Base-by-base conservation (phyloP, 2,329 filamentous ascomycete genomes). In the Macroventuria anomochaeta region DNA sequence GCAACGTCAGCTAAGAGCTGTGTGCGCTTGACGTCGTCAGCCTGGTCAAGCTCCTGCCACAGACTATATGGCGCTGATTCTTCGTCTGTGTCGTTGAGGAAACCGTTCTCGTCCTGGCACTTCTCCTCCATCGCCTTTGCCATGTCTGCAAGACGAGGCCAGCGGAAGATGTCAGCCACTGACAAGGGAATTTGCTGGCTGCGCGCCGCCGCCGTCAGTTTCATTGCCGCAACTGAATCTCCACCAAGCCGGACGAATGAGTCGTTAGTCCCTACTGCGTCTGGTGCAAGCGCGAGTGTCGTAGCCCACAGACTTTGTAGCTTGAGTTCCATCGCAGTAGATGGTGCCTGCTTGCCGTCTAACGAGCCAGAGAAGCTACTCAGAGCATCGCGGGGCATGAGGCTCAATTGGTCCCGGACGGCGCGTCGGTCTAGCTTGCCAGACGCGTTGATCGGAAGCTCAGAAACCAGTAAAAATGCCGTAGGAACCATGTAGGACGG, bases 401-500 rank as follows among this genome's bases (percentile, higher is more conserved):
- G 6, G 13, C 29, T 32, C 13, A 32, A 11, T n/a, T n/a, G n/a
- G n/a, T n/a, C n/a, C n/a, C n/a, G n/a, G n/a, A n/a, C n/a, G 6
- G 6, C 13, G 6, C 13, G 29, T 5, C 29, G 29, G 18, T 38
- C 34, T 7, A 38, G 43, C 28, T 64, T 64, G 13, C 57, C 57
- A 23, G 61, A 64, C 7, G 52, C 15, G 13, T 56, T 41, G 18
- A 33, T 21, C 7, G 61, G 61, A 64, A 54, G 10, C 5, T 23
- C 7, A 41, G 7, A 4, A n/a, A n/a, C n/a, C n/a, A n/a, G n/a
- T n/a, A n/a, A n/a, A n/a, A n/a, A n/a, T n/a, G n/a, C n/a, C n/a
- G 5, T 15, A 6, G 38, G 38, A 5, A 41, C 25, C 38, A 41
- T 41, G 15, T 41, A 41, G 10, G 25, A 29, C 10, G 38, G 38